Evolutionary conservation across 2,329 filamentous ascomycete genomes (phyloP).

Genomic region (Ophiosphaerella narmari): DNA sequence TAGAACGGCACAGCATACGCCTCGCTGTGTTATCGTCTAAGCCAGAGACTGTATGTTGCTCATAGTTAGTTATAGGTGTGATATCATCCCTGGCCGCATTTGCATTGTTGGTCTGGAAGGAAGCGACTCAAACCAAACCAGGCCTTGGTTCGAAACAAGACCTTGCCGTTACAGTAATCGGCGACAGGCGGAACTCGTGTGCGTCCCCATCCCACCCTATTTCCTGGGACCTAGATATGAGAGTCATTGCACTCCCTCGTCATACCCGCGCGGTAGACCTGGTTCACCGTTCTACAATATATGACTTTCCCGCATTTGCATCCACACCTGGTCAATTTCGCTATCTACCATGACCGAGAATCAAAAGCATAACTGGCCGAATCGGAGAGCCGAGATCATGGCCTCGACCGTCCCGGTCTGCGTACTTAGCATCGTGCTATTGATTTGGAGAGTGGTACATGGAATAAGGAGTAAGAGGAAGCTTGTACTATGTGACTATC

Average conservation of each 20-base stretch:
- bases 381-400: constrained; percentile 22
- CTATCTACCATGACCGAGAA: background rate
- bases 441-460: constrained; percentile 29
- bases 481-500: constrained; percentile 27
- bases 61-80: too few species aligned
- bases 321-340: background rate
- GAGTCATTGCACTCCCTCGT: background rate
- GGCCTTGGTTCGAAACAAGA: too few species aligned
- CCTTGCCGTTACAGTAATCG: too few species aligned
- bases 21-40: too few species aligned
- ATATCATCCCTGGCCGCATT: too few species aligned
- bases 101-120: too few species aligned
- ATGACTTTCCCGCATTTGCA: background rate
- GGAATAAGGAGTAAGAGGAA: constrained; percentile 22
- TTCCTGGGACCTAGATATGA: background rate
- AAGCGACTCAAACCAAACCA: too few species aligned
- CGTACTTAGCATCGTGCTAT: constrained; percentile 17
- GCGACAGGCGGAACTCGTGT: too few species aligned
- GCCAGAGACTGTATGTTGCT: too few species aligned
- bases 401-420: constrained; percentile 16
- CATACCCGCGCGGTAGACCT: background rate
- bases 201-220: too few species aligned
- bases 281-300: background rate
- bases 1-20: too few species aligned
- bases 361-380: constrained; percentile 13